Evolutionary conservation across 1,284 basidiomycete genomes (phyloP).

Genomic region (Inonotus hispidus): DNA sequence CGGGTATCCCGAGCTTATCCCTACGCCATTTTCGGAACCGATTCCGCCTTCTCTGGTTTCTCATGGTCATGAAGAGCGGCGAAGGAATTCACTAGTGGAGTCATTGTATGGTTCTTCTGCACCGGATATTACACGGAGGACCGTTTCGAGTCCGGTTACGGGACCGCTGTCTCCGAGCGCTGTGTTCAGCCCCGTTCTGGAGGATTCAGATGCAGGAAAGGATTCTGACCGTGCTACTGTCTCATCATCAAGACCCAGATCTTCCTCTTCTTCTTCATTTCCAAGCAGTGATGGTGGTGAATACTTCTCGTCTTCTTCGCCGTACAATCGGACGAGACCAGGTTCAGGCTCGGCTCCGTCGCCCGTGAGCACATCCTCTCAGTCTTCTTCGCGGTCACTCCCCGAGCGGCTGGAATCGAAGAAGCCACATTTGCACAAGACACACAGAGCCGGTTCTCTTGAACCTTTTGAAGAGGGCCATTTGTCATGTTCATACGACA

Average conservation of each 20-base stretch:
- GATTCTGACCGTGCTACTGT: neutral
- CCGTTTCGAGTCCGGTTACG: neutral
- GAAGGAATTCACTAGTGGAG: neutral
- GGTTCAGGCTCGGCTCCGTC: slow-evolving; percentile 29
- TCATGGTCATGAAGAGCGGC: slow-evolving; percentile 5
- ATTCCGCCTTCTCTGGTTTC: slow-evolving; percentile 10
- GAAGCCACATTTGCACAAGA: neutral
- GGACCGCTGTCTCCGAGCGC: slow-evolving; percentile 1
- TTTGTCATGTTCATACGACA: neutral
- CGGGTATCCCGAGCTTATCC: slow-evolving; percentile 66
- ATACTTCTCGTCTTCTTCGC: slow-evolving; percentile 25
- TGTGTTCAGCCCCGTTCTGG: neutral
- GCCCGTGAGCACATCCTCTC: slow-evolving; percentile 28
- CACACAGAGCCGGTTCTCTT: neutral
- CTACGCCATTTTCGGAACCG: slow-evolving; percentile 21
- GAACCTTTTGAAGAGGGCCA: neutral
- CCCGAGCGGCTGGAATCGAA: slow-evolving; percentile 9
- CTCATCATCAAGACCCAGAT: slow-evolving; percentile 16
- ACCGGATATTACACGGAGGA: neutral
- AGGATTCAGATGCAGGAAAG: slow-evolving; percentile 4
- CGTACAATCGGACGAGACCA: slow-evolving; percentile 41
- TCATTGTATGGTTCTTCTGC: slow-evolving; percentile 4
- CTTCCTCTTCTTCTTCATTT: slow-evolving; percentile 8
- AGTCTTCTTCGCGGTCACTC: slow-evolving; percentile 11
- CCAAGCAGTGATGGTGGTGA: slow-evolving; percentile 28